Evolutionary conservation across 208 protist genomes (phyloP).

Genomic region (Porcisia deanei): DNA sequence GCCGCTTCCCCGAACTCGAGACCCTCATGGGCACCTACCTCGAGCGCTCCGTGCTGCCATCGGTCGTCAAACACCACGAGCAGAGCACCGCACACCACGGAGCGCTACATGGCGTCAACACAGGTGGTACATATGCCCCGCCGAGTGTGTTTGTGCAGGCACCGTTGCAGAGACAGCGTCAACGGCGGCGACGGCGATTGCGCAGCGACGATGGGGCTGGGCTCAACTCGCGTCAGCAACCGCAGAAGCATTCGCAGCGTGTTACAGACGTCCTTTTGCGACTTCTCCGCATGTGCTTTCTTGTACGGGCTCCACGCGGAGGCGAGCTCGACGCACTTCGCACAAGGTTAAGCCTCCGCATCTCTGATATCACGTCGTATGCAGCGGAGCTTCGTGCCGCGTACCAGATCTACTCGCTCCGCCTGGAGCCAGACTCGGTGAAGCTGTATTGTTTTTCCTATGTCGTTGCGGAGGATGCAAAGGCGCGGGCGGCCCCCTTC

Average conservation of each 20-base stretch:
- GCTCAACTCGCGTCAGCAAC: not conserved
- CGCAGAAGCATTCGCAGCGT: constrained; percentile 4
- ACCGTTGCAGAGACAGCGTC: not conserved
- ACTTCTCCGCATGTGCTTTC: constrained; percentile 67
- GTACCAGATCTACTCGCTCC: constrained; percentile 54
- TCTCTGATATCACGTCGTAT: constrained; percentile 62
- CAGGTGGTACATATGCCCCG: not conserved
- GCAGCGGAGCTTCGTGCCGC: constrained; percentile 34
- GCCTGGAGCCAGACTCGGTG: constrained; percentile 52
- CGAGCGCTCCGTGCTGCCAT: constrained; percentile 31
- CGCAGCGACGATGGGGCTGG: constrained; percentile 3
- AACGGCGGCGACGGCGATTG: not conserved
- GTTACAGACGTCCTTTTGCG: constrained; percentile 28
- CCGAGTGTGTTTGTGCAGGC: not conserved
- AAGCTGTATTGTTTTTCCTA: constrained; percentile 75
- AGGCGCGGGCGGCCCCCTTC: constrained; percentile 54
- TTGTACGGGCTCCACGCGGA: constrained; percentile 45
- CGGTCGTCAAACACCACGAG: constrained; percentile 28
- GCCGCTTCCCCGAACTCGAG: constrained; percentile 40
- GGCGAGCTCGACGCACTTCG: constrained; percentile 71
- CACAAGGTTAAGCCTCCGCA: constrained; percentile 49
- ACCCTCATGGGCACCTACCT: constrained; percentile 42
- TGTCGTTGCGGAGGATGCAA: constrained; percentile 51
- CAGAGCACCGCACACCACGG: constrained; percentile 2
- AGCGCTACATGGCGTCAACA: not conserved